Percentiles rank a stretch among this genome's conserved stretches.
Conservation (phyloP, 805 yeast species). For the Ascoidea tarda region DNA sequence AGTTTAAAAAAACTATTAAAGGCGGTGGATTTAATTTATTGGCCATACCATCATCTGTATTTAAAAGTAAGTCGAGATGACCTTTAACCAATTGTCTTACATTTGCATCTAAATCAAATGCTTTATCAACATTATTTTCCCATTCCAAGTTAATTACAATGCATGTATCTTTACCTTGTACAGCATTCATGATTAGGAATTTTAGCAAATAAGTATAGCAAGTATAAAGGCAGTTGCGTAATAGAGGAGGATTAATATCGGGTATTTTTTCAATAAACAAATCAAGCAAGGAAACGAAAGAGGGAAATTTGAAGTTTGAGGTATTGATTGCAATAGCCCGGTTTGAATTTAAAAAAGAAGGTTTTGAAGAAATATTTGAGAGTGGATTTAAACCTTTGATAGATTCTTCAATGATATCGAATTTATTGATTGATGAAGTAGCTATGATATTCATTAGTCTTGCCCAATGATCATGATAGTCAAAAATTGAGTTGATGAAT, state of each 20-base stretch:
- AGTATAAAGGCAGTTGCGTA: slow-evolving; percentile 17
- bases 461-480: slow-evolving; percentile 55
- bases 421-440: slow-evolving; percentile 36
- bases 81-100: slow-evolving; percentile 24
- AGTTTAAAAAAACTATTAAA: slow-evolving; percentile 14
- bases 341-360: no score
- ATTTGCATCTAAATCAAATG: slow-evolving; percentile 43
- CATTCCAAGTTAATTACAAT: slow-evolving; percentile 62
- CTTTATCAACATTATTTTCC: slow-evolving; percentile 54
- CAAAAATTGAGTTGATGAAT: slow-evolving; percentile 46
- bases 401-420: slow-evolving; percentile 74
- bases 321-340: no score
- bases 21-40: background rate
- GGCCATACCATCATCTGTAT: no score
- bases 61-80: slow-evolving; percentile 8
- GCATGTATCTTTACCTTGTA: slow-evolving; percentile 35
- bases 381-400: slow-evolving; percentile 69
- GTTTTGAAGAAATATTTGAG: no score
- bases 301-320: no score
- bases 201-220: slow-evolving; percentile 42
- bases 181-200: slow-evolving; percentile 52
- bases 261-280: no score
- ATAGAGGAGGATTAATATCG: no score
- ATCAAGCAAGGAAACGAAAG: no score
- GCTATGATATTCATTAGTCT: slow-evolving; percentile 58